Evolutionary conservation across 805 yeast species (phyloP), one percentile per base, ranked within the genome.

Genomic region (Barnettozyma botsteinii): DNA sequence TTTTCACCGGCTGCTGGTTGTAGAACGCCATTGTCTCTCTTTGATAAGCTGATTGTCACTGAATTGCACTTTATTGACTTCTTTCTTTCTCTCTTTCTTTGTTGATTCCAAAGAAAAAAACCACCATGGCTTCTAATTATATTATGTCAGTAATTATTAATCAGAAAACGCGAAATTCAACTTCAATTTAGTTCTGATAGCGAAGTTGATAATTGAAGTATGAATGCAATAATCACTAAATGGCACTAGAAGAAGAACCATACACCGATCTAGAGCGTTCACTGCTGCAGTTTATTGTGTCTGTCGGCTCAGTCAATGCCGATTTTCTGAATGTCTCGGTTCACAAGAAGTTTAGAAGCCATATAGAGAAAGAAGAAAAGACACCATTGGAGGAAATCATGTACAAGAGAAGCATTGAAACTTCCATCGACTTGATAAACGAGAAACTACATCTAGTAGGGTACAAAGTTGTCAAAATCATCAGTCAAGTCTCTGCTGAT

Each of bases 381-480:
- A 35, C 34, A 12, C 14, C 22, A 13, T 22, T 18, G 14, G 31
- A 31, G 27, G 22, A 26, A 17, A 20, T 7, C 13, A 14, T 46
- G 7, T 26, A 21, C 9, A 23, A 21, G 5, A 45, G 55, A 24
- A 30, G 34, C 3, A 15, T 49, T 15, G 50, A 50, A 2, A 52
- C 53, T 13, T 47, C 63, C 12, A 35, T 56, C 2, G 51, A 50
- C 3, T 44, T 53, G 5, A 63, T 66, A 31, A 43, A 55, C 33
- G 26, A n/a, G 2, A 48, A 40, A 19, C 31, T 53, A 3, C 51
- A 50, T 5, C 51, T 46, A 7, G 54, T 64, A 20, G 70, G 71
- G 5, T 70, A 65, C 50, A 64, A 62, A 35, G 57, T 72, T 23
- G 66, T 60, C 18, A 55, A 57, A 37, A 46, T 53, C 8, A 55